These are phyloP conservation scores for Extremus antarcticus DNA, from an alignment of 495 filamentous ascomycete species.

Conservation along the genomic window DNA sequence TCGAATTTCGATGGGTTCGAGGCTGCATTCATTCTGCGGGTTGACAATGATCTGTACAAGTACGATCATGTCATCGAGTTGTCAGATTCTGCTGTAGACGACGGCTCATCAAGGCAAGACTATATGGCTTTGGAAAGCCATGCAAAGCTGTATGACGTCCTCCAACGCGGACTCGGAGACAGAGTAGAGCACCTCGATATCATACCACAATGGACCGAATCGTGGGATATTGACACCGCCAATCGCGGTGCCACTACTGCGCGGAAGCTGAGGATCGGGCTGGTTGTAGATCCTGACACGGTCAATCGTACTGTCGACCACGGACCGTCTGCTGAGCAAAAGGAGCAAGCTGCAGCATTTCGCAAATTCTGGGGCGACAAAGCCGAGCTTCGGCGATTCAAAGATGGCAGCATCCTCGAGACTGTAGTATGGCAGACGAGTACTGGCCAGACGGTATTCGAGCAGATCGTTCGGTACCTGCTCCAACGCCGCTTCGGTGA, in stretches of 20 bases:
- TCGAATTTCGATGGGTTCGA: constrained; percentile 70
- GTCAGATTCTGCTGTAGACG: constrained; percentile 6
- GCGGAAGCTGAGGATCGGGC: constrained; percentile 44
- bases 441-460: constrained; percentile 51
- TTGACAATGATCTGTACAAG: constrained; percentile 51
- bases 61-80: constrained; percentile 53
- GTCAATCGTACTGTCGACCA: constrained; percentile 67
- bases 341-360: constrained; percentile 53
- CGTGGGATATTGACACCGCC: constrained; percentile 31
- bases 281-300: constrained; percentile 62
- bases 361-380: constrained; percentile 70
- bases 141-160: constrained; percentile 39
- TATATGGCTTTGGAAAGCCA: background rate
- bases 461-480: constrained; percentile 71
- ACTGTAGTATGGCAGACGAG: constrained; percentile 70
- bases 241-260: constrained; percentile 20
- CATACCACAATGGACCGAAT: constrained; percentile 7
- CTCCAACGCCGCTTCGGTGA: constrained; percentile 51
- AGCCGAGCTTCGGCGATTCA: constrained; percentile 62
- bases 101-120: background rate
- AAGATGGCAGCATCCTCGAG: constrained; percentile 61
- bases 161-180: constrained; percentile 62
- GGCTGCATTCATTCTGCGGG: constrained; percentile 65
- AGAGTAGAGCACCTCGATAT: constrained; percentile 51
- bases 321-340: constrained; percentile 73